These are phyloP conservation scores for Litsea cubeba DNA, from an alignment of 164 flowering plant species.

Conservation along the genomic window DNA sequence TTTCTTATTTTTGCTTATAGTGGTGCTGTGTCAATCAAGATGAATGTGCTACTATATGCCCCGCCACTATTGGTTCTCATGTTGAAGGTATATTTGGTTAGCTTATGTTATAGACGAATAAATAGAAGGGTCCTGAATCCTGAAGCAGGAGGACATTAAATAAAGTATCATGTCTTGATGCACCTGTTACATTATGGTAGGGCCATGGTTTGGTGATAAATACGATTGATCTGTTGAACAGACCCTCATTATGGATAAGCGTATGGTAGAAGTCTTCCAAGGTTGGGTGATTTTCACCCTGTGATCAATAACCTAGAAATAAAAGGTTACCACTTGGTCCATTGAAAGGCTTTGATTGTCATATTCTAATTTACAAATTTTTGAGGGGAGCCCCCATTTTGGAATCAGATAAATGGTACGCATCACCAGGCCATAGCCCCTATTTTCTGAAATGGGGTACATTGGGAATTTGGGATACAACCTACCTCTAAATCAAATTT, in stretches of 20 bases:
- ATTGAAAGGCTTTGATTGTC: not conserved
- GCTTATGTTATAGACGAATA: not conserved
- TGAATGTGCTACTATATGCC: slow-evolving; percentile 93
- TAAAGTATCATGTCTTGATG: not conserved
- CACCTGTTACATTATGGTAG: not conserved
- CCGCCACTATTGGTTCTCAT: slow-evolving; percentile 70
- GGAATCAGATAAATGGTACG: not conserved
- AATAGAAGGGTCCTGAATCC: not conserved
- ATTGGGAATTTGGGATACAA: not conserved
- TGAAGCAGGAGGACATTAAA: not conserved
- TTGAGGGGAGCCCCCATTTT: not conserved
- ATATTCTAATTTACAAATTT: not conserved
- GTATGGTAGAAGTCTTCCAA: not conserved
- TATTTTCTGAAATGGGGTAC: not conserved
- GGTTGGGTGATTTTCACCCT: not conserved
- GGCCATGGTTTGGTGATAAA: not conserved
- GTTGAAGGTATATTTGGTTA: slow-evolving; percentile 54
- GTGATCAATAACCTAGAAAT: not conserved
- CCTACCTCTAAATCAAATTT: not conserved
- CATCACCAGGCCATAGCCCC: not conserved
- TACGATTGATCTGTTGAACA: not conserved
- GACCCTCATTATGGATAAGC: not conserved
- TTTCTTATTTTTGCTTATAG: slow-evolving; percentile 34
- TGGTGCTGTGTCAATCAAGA: slow-evolving; percentile 89
- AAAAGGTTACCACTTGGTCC: no score